These are phyloP conservation scores for Bruguiera parviflora DNA, from an alignment of 345 rosid genomes.

Conservation along the genomic window DNA sequence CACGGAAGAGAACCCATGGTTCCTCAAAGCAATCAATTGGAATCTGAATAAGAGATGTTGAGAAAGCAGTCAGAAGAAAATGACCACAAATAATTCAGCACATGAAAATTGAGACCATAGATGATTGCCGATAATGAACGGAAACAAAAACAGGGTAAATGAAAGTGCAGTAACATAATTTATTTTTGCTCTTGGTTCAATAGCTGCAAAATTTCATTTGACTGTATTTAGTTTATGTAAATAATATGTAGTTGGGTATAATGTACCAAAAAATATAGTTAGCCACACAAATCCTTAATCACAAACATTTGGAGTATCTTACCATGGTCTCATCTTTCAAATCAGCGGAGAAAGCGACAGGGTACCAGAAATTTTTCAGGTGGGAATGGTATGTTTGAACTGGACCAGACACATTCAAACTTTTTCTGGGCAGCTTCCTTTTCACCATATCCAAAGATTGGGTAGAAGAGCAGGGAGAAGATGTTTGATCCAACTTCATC, in stretches of 20 bases:
- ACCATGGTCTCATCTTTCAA: slow-evolving; percentile 92
- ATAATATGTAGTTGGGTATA: no score
- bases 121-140: no score
- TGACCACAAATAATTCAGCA: neutral
- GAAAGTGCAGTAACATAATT: no score
- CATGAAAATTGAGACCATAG: neutral
- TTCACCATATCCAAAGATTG: slow-evolving; percentile 39
- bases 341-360: slow-evolving; percentile 76
- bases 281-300: neutral
- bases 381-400: slow-evolving; percentile 67
- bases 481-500: slow-evolving; percentile 38
- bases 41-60: slow-evolving; percentile 44
- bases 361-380: slow-evolving; percentile 94
- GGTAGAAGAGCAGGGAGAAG: slow-evolving; percentile 47
- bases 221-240: no score
- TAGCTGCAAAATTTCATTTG: no score
- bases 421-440: slow-evolving; percentile 49
- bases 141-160: no score
- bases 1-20: slow-evolving; percentile 94
- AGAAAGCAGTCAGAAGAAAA: neutral
- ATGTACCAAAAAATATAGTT: no score
- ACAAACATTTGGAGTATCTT: slow-evolving; percentile 19
- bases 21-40: slow-evolving; percentile 96
- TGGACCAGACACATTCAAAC: slow-evolving; percentile 90
- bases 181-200: no score